Conservation (phyloP, 192 early-diverging fungal genomes). For the Podila verticillata region DNA sequence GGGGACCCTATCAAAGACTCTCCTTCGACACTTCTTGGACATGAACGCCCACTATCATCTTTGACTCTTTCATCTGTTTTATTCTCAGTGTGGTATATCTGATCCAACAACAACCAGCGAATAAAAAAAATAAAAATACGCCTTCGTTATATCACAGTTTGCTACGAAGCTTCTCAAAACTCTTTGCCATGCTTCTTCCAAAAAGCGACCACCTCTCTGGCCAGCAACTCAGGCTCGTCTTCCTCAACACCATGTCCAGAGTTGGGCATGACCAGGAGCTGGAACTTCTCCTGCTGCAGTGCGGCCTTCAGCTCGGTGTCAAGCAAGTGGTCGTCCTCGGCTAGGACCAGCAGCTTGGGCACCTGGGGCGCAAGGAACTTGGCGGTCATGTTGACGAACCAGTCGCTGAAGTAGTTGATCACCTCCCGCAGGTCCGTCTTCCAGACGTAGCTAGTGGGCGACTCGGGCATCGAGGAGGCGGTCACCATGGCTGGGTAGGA, state of each 20-base stretch:
- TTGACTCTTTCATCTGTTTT: background rate
- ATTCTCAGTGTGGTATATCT: background rate
- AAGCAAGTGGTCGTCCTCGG: background rate
- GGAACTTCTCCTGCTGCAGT: conserved; percentile 10
- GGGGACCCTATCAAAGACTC: background rate
- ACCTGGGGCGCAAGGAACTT: conserved; percentile 10
- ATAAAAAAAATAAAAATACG: conserved; percentile 1
- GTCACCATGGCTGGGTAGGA: conserved; percentile 29
- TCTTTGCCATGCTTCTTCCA: conserved; percentile 17
- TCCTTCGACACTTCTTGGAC: background rate
- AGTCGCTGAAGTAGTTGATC: conserved; percentile 4
- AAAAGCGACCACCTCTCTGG: background rate
- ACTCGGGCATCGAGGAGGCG: background rate
- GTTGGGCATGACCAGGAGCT: background rate
- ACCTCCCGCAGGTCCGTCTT: conserved; percentile 7
- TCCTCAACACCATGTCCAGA: conserved; percentile 23
- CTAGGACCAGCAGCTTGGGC: conserved; percentile 16
- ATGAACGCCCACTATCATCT: background rate
- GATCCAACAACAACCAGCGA: background rate
- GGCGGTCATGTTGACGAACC: conserved; percentile 14
- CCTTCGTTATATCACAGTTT: background rate
- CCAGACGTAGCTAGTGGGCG: conserved; percentile 10
- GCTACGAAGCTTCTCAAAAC: background rate
- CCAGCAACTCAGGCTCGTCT: conserved; percentile 17
- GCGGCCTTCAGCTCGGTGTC: conserved; percentile 11